Evolutionary conservation across 768 basidiomycete genomes (phyloP), one percentile per base, ranked within the genome.

Genomic region (Porphyrellus cyaneotinctus): DNA sequence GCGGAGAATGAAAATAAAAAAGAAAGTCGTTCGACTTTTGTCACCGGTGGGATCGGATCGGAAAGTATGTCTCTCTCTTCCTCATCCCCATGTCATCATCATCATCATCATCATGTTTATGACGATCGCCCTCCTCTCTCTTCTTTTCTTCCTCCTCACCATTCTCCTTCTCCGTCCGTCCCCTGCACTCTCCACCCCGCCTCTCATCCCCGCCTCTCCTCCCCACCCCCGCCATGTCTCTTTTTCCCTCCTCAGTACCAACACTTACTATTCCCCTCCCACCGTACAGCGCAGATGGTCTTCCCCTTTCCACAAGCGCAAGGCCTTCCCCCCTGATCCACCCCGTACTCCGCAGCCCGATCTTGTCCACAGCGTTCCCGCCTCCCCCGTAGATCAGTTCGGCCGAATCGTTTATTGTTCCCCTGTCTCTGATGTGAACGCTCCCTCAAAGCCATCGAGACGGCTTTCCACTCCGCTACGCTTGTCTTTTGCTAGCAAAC

Each of bases 1-100:
- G 54, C 60, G 54, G 63, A 56, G 60, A 43, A 2, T 17, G 46
- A 55, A 50, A 53, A 45, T 20, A 58, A 64, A 39, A 49, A 53
- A 30, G 17, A 42, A 30, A 43, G 50, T 69, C 39, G 61, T 51
- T 52, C 58, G 51, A 63, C 17, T 62, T 64, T 51, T 59, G n/a
- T 31, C n/a, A n/a, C n/a, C n/a, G n/a, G n/a, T n/a, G n/a, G n/a
- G n/a, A n/a, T n/a, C n/a, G n/a, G n/a, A n/a, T n/a, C n/a, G n/a
- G n/a, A n/a, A n/a, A n/a, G n/a, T n/a, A n/a, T n/a, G n/a, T n/a
- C n/a, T 30, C 11, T 11, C 22, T 18, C 20, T 15, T 26, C 44
- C 10, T 5, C 43, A 39, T 45, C 53, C 6, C 12, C 18, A 38
- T 57, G 57, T 39, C 33, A n/a, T n/a, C n/a, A n/a, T 38, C 10